phyloP scores from a whole-genome alignment of 2,329 filamentous ascomycete genomes.

The Aspergillus neotritici region DNA sequence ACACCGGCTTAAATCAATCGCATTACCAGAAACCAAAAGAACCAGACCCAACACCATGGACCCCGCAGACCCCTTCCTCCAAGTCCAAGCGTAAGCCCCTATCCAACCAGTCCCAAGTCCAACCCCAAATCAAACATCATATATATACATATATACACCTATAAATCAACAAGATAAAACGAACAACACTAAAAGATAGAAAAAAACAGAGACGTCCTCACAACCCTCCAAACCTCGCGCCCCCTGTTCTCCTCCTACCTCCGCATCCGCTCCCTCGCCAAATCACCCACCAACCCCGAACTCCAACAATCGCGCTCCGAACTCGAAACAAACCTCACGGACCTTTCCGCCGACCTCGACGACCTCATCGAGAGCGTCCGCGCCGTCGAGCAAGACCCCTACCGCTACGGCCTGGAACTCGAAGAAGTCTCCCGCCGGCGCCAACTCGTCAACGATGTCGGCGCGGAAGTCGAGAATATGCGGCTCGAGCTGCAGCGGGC shows the following conservation, averaged over 20 bases:
- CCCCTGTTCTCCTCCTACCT: slow-evolving; percentile 91
- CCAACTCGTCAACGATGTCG: slow-evolving; percentile 81
- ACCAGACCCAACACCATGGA: slow-evolving; percentile 25
- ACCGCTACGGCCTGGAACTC: slow-evolving; percentile 76
- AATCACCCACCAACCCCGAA: slow-evolving; percentile 64
- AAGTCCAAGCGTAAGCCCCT: slow-evolving; percentile 41
- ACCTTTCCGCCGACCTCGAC: slow-evolving; percentile 76
- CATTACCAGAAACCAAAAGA: background rate
- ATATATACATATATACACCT: background rate
- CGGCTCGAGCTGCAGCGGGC: slow-evolving; percentile 67
- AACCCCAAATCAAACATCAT: background rate
- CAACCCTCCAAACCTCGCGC: slow-evolving; percentile 72
- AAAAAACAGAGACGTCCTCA: slow-evolving; percentile 70
- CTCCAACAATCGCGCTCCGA: slow-evolving; percentile 62
- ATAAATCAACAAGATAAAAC: background rate
- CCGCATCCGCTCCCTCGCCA: slow-evolving; percentile 83
- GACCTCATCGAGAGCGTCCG: slow-evolving; percentile 84
- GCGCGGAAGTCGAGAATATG: slow-evolving; percentile 84
- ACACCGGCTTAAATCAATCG: background rate
- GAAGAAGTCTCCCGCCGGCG: slow-evolving; percentile 76
- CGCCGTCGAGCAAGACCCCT: slow-evolving; percentile 80
- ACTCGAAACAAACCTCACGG: slow-evolving; percentile 68
- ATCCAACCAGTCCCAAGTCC: background rate
- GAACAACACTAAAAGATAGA: slow-evolving; percentile 8
- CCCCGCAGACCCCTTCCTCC: slow-evolving; percentile 42